Conservation (phyloP, 2,329 filamentous ascomycete species). For the Fusarium metavorans region DNA sequence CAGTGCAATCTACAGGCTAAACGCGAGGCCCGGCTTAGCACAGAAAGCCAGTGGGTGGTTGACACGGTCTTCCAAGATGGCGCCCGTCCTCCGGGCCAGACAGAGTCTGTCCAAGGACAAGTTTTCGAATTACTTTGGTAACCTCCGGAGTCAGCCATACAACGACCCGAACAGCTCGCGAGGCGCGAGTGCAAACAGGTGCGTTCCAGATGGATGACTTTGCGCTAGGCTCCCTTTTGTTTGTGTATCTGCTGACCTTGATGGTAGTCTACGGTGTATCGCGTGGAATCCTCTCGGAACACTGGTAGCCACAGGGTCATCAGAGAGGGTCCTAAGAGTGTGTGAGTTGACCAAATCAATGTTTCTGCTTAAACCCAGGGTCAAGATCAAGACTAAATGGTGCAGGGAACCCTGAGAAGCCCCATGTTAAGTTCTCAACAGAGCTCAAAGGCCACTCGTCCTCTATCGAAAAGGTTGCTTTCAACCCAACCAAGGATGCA, state of each 20-base stretch:
- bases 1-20: background rate
- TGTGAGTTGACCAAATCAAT: conserved; percentile 61
- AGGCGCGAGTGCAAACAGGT: conserved; percentile 68
- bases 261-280: conserved; percentile 77
- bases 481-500: conserved; percentile 81
- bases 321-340: conserved; percentile 77
- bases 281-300: conserved; percentile 91
- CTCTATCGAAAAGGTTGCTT: conserved; percentile 79
- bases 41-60: background rate
- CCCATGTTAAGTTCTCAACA: conserved; percentile 79
- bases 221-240: background rate
- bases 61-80: conserved; percentile 48
- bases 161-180: conserved; percentile 69
- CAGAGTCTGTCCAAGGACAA: conserved; percentile 75
- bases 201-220: conserved; percentile 46
- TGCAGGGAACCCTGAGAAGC: conserved; percentile 81
- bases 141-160: conserved; percentile 78
- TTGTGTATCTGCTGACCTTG: conserved; percentile 21
- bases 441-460: conserved; percentile 77
- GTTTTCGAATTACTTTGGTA: conserved; percentile 75
- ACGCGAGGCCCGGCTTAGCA: background rate
- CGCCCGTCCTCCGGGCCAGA: conserved; percentile 58
- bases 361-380: too few species aligned
- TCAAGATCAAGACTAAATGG: background rate
- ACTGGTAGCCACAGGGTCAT: conserved; percentile 83